Evolutionary conservation across 352 stramenopile genomes (phyloP), one percentile per base, ranked within the genome.

Genomic region (Globisporangium carolinianum): DNA sequence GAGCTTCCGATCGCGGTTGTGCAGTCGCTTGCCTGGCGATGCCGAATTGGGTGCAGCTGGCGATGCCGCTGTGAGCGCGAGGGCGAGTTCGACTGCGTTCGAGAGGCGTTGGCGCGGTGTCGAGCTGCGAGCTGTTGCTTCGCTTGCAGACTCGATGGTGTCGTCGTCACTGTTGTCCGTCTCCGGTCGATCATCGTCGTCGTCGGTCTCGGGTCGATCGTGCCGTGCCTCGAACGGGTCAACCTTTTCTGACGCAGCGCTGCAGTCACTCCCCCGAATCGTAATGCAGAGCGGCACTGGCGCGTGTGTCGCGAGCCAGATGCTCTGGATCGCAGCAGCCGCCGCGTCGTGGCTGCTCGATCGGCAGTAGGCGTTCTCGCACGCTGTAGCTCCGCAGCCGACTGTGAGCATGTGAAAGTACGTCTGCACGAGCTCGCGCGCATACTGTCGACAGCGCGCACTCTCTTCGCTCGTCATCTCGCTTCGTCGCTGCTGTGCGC

Each of bases 331-430:
- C 0, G 62, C 78, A 18, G 78, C 78, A 5, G 87, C 78, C 0
- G 62, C 69, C 15, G 73, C 51, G 5, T 12, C 9, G 41, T 42
- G 58, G 32, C 61, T 38, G 37, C 47, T 6, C 17, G 69, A 79
- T 35, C 53, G 58, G 55, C 77, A 90, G 24, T 66, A 47, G 7
- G 9, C 35, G 51, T 80, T 90, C 3, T 8, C 47, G 41, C 80
- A 90, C 7, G n/a, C 6, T 5, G 41, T 35, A 6, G 24, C n/a
- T 6, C 15, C 60, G 50, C 80, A 90, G 1, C 80, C 77, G 47
- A 69, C 57, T 0, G 71, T 90, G 38, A 90, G 51, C 72, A 90
- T 87, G 32, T 32, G 39, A 42, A 87, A 90, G 57, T 90, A 90
- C 47, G 66, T 55, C 15, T 63, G 57, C 51, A 90, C 76, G 11